Percentiles rank a stretch among this genome's conserved stretches.
Evolutionary conservation across 2,329 filamentous ascomycete genomes (phyloP).

Genomic region (Aspergillus unguis): DNA sequence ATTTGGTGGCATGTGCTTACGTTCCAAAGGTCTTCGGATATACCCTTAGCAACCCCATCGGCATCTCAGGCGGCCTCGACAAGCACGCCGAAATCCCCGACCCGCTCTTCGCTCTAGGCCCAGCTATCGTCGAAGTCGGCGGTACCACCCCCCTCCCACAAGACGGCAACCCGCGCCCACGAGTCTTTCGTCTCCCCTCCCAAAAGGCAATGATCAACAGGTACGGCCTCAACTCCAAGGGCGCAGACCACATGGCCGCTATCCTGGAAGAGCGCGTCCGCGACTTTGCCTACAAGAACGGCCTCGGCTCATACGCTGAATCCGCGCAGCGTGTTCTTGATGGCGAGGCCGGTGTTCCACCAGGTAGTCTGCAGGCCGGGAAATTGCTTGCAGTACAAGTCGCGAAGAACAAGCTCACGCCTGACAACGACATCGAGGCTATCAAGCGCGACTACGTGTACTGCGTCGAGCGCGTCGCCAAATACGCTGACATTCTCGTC

Average conservation of each 20-base stretch:
- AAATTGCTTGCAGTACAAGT: conserved; percentile 85
- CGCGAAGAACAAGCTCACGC: conserved; percentile 93
- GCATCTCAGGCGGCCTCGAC: conserved; percentile 92
- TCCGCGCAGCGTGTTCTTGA: conserved; percentile 71
- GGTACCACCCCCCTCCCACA: conserved; percentile 87
- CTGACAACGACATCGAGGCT: conserved; percentile 77
- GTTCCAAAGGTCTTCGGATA: conserved; percentile 66
- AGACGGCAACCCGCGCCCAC: conserved; percentile 78
- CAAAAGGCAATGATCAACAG: conserved; percentile 90
- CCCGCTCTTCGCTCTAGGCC: conserved; percentile 76
- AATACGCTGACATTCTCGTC: conserved; percentile 91
- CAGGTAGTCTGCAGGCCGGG: conserved; percentile 73
- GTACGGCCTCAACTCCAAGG: conserved; percentile 90
- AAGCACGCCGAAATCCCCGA: conserved; percentile 90
- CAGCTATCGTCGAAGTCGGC: conserved; percentile 86
- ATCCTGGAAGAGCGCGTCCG: conserved; percentile 73
- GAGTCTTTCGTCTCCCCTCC: conserved; percentile 80
- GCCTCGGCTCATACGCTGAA: conserved; percentile 60
- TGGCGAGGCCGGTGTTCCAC: conserved; percentile 71
- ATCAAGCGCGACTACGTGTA: conserved; percentile 80
- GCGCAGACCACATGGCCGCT: conserved; percentile 81
- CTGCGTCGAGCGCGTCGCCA: conserved; percentile 77
- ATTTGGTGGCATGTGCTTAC: background rate
- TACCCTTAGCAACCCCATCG: conserved; percentile 77
- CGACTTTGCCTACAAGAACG: conserved; percentile 68